Evolutionary conservation across 768 basidiomycete genomes (phyloP).

Genomic region (Amanita pallidorosea): DNA sequence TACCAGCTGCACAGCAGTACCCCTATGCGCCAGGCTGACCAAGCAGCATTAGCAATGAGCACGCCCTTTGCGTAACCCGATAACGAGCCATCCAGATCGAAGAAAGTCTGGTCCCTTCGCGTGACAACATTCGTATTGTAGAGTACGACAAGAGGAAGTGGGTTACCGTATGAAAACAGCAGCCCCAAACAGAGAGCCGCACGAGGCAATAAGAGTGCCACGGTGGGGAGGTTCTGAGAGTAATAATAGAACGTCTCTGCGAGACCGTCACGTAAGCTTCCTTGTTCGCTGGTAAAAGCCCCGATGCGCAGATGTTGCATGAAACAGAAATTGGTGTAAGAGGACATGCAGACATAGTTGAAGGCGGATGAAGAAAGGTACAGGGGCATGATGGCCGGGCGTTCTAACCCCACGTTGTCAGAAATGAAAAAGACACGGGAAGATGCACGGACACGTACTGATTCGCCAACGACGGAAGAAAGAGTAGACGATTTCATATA

Average conservation of each 20-base stretch:
- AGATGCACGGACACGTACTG: conserved; percentile 40
- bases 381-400: conserved; percentile 73
- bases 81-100: conserved; percentile 52
- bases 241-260: conserved; percentile 83
- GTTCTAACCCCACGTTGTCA: conserved; percentile 38
- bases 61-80: conserved; percentile 73
- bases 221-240: conserved; percentile 77
- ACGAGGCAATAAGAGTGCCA: conserved; percentile 74
- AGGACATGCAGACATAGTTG: conserved; percentile 65
- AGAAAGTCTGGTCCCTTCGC: conserved; percentile 67
- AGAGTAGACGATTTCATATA: conserved; percentile 72
- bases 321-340: conserved; percentile 79
- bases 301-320: conserved; percentile 67
- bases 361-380: conserved; percentile 76
- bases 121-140: conserved; percentile 26
- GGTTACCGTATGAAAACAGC: conserved; percentile 50
- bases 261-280: conserved; percentile 34
- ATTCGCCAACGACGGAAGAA: conserved; percentile 69
- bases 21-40: conserved; percentile 68
- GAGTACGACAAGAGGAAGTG: conserved; percentile 34
- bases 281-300: conserved; percentile 48
- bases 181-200: conserved; percentile 67
- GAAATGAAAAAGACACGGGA: not conserved
- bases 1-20: conserved; percentile 66
- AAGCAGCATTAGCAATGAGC: conserved; percentile 68